phyloP scores from a whole-genome alignment of 192 early-diverging fungal species.

The Coemansia sp. region DNA sequence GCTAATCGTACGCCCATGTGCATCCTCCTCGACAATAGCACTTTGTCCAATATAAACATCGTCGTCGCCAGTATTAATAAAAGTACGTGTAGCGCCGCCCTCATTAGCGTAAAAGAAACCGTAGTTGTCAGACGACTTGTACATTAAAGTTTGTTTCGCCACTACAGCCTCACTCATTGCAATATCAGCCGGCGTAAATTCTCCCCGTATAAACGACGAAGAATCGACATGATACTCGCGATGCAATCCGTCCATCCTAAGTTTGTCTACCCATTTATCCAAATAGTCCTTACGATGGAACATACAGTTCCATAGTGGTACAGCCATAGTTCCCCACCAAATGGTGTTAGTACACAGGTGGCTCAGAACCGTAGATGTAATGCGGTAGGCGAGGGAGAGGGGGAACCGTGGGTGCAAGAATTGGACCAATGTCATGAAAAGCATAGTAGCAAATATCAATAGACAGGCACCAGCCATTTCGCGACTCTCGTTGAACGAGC shows the following conservation, averaged over 20 bases:
- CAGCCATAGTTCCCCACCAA: constrained; percentile 49
- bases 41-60: not conserved
- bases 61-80: not conserved
- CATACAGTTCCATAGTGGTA: constrained; percentile 30
- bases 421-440: not conserved
- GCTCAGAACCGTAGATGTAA: constrained; percentile 33
- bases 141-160: constrained; percentile 5
- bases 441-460: constrained; percentile 4
- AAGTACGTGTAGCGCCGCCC: not conserved
- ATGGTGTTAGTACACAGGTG: constrained; percentile 36
- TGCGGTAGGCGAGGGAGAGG: constrained; percentile 19
- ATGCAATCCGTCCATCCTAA: constrained; percentile 37
- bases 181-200: not conserved
- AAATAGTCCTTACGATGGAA: constrained; percentile 27
- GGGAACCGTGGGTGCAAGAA: constrained; percentile 19
- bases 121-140: not conserved
- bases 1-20: not conserved
- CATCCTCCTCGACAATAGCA: not conserved
- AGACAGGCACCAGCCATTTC: constrained; percentile 31
- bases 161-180: constrained; percentile 18
- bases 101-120: constrained; percentile 17
- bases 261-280: constrained; percentile 23
- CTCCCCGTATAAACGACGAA: not conserved
- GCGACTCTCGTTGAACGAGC: constrained; percentile 54
- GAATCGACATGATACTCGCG: constrained; percentile 25